A percentile compares a stretch with the other conserved stretches of the same genome.
These are phyloP conservation scores for Carex myosuroides DNA, from an alignment of 176 grass and related monocot species.

Conservation along the genomic window DNA sequence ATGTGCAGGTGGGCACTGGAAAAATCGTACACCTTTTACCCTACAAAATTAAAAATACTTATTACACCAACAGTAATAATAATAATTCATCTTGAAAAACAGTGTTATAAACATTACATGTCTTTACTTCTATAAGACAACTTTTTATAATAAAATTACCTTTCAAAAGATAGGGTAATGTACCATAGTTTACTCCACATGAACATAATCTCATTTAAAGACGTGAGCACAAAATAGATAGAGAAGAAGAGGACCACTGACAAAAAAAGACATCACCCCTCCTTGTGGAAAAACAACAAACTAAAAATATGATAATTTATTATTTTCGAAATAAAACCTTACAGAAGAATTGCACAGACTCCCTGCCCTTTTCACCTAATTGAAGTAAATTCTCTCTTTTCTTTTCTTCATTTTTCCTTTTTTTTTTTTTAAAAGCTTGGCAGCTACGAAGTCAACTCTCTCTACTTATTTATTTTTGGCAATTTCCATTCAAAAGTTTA, in stretches of 20 bases:
- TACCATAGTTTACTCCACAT: too few relatives aligned
- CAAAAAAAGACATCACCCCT: background rate
- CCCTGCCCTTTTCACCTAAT: background rate
- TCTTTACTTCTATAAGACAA: background rate
- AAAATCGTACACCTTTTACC: conserved; percentile 80
- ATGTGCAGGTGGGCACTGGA: conserved; percentile 75
- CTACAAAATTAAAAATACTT: conserved; percentile 30
- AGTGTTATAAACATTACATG: background rate
- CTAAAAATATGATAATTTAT: background rate
- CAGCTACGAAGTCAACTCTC: background rate
- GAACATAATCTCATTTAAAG: too few relatives aligned
- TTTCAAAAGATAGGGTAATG: background rate
- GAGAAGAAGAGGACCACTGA: background rate
- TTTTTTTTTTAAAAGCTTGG: too few relatives aligned
- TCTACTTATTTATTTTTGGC: background rate
- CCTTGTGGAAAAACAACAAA: background rate
- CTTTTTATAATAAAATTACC: background rate
- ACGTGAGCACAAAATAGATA: background rate
- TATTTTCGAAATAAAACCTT: background rate
- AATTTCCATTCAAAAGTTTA: background rate
- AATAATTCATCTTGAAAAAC: background rate
- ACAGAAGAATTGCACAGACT: background rate
- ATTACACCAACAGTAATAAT: background rate
- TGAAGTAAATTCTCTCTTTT: background rate
- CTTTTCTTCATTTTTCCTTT: background rate